Percentiles rank a stretch among this genome's conserved stretches.
Conservation (phyloP, 1,284 basidiomycete species). For the Exobasidium cylindrosporum region DNA sequence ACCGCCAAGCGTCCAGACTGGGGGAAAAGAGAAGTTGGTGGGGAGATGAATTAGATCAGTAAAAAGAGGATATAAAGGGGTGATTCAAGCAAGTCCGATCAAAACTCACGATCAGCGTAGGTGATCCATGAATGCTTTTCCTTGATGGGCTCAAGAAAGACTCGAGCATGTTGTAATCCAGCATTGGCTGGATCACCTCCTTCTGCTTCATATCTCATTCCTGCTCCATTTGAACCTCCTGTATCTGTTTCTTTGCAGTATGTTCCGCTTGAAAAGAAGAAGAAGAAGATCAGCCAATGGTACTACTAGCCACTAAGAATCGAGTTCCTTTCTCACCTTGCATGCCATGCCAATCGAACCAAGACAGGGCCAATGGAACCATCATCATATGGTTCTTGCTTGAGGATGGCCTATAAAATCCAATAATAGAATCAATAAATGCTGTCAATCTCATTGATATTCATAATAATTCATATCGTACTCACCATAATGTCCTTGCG, state of each 20-base stretch:
- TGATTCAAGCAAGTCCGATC: slow-evolving; percentile 17
- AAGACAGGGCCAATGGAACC: slow-evolving; percentile 51
- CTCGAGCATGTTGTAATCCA: slow-evolving; percentile 60
- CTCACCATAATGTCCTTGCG: slow-evolving; percentile 12
- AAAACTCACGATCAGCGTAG: slow-evolving; percentile 57
- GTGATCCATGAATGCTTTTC: slow-evolving; percentile 61
- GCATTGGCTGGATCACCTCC: slow-evolving; percentile 53
- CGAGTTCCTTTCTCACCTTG: slow-evolving; percentile 18
- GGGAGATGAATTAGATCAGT: neutral
- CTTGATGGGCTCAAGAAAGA: slow-evolving; percentile 60
- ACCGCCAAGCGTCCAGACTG: slow-evolving; percentile 57
- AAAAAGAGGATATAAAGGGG: neutral
- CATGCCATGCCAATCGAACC: slow-evolving; percentile 53
- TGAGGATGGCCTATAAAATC: slow-evolving; percentile 31
- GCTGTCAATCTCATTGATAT: too few relatives aligned
- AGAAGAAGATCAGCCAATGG: neutral
- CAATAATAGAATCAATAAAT: neutral
- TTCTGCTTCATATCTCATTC: slow-evolving; percentile 58
- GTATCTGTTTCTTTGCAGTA: slow-evolving; percentile 56
- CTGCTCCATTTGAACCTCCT: slow-evolving; percentile 60
- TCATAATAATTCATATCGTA: too few relatives aligned
- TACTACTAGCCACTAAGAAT: neutral
- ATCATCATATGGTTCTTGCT: slow-evolving; percentile 53
- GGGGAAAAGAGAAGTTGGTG: neutral
- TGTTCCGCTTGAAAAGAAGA: slow-evolving; percentile 28